These are phyloP conservation scores for Plantago major DNA, from an alignment of 257 asterid genomes.

Conservation along the genomic window DNA sequence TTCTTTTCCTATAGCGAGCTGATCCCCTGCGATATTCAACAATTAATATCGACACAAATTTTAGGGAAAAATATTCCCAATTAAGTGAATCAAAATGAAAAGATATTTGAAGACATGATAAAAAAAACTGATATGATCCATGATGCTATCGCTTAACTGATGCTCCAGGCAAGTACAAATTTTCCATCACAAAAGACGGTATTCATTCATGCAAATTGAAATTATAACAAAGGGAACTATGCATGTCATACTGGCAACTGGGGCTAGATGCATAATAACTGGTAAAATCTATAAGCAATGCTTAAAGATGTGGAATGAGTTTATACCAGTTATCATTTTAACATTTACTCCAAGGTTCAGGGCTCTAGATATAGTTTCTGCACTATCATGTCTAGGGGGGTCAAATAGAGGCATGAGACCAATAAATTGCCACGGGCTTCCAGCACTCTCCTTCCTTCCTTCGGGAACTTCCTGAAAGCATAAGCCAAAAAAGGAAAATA, in stretches of 20 bases:
- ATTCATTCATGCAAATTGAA: too few relatives aligned
- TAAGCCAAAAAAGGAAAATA: conserved; percentile 1
- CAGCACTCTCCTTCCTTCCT: conserved; percentile 69
- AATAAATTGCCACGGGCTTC: conserved; percentile 90
- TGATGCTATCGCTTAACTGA: too few relatives aligned
- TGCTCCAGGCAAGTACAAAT: too few relatives aligned
- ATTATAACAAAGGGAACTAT: too few relatives aligned
- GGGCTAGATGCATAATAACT: too few relatives aligned
- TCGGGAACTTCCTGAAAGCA: conserved; percentile 80
- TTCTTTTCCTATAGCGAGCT: conserved; percentile 95
- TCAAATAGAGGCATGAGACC: conserved; percentile 94
- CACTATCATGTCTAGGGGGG: conserved; percentile 97
- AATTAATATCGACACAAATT: conserved; percentile 5
- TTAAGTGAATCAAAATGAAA: neutral
- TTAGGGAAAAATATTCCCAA: neutral
- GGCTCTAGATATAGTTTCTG: conserved; percentile 85
- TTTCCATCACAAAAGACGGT: too few relatives aligned
- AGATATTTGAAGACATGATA: neutral
- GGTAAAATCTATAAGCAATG: neutral
- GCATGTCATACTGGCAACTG: too few relatives aligned
- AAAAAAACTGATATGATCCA: too few relatives aligned
- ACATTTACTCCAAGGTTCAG: conserved; percentile 87
- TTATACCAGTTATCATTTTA: conserved; percentile 84
- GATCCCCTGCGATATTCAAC: conserved; percentile 63
- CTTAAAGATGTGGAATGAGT: conserved; percentile 8